phyloP scores from a whole-genome alignment of 2,329 filamentous ascomycete species.

The Xylariaceae sp. region DNA sequence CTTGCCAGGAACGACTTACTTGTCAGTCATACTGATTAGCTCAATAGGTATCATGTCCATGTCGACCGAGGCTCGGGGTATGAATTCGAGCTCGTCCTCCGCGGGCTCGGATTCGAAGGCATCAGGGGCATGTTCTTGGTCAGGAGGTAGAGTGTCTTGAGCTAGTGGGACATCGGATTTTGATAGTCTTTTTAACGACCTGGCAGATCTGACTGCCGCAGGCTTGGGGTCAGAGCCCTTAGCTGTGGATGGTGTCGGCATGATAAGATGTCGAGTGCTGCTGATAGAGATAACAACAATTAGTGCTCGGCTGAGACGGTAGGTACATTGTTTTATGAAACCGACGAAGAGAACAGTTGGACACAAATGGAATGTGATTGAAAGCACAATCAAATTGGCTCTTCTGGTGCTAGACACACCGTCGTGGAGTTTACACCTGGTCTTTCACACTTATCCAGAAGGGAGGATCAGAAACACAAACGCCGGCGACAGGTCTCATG shows the following conservation, averaged over 20 bases:
- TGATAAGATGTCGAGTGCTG: slow-evolving; percentile 16
- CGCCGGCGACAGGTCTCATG: not conserved
- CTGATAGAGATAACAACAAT: slow-evolving; percentile 10
- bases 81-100: slow-evolving; percentile 47
- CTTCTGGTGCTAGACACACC: no score
- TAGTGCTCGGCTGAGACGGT: not conserved
- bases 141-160: slow-evolving; percentile 18
- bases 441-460: not conserved
- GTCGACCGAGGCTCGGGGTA: slow-evolving; percentile 59
- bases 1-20: slow-evolving; percentile 49
- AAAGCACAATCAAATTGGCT: not conserved
- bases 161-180: slow-evolving; percentile 47
- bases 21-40: slow-evolving; percentile 84
- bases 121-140: slow-evolving; percentile 37
- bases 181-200: slow-evolving; percentile 38
- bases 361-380: not conserved
- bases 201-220: slow-evolving; percentile 26
- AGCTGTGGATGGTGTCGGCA: slow-evolving; percentile 25
- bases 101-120: slow-evolving; percentile 49
- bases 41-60: slow-evolving; percentile 93
- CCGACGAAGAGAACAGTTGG: not conserved
- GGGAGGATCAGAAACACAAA: slow-evolving; percentile 12
- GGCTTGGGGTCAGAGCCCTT: slow-evolving; percentile 27
- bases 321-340: slow-evolving; percentile 1
- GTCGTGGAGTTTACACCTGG: not conserved